Percentiles rank a stretch among this genome's conserved stretches.
Conservation (phyloP, 352 stramenopile species). For the Phytophthora pluvialis region DNA sequence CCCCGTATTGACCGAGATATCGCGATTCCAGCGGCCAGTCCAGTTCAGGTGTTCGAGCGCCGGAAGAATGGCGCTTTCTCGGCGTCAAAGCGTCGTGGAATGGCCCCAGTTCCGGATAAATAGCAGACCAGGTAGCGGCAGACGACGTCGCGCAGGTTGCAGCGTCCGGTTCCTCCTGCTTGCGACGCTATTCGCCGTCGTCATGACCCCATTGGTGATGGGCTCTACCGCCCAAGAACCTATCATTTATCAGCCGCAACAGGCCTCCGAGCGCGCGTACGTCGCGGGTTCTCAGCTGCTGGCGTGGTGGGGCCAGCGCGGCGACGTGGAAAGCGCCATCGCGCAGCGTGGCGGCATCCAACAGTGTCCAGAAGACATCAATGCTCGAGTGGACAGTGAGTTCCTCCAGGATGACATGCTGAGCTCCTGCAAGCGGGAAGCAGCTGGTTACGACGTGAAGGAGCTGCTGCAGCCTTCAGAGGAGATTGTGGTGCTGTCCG, state of each 20-base stretch:
- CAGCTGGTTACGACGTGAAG: constrained; percentile 24
- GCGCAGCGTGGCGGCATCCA: constrained; percentile 28
- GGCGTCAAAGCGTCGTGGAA: constrained; percentile 4
- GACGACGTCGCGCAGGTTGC: constrained; percentile 3
- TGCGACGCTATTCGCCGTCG: constrained; percentile 15
- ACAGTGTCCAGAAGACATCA: constrained; percentile 38
- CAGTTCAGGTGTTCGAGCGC: neutral
- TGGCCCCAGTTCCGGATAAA: constrained; percentile 10
- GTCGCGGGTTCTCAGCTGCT: constrained; percentile 30
- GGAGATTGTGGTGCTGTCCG: constrained; percentile 13
- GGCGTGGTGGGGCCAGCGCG: constrained; percentile 19
- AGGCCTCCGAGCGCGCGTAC: constrained; percentile 1
- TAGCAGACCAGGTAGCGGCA: neutral
- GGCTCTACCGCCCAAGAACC: constrained; percentile 12
- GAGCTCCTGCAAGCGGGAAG: constrained; percentile 22
- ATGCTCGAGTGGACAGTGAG: constrained; percentile 33
- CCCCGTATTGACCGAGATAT: constrained; percentile 26
- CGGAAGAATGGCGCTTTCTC: constrained; percentile 20
- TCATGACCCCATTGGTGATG: neutral
- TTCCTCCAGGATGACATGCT: constrained; percentile 23
- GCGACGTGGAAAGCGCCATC: constrained; percentile 22
- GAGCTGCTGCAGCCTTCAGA: constrained; percentile 19
- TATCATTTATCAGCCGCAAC: constrained; percentile 13
- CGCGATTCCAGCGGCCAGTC: constrained; percentile 5
- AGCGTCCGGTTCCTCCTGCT: constrained; percentile 12